Conservation (phyloP, 2,329 filamentous ascomycete genomes). For the Fusarium nisikadoi region DNA sequence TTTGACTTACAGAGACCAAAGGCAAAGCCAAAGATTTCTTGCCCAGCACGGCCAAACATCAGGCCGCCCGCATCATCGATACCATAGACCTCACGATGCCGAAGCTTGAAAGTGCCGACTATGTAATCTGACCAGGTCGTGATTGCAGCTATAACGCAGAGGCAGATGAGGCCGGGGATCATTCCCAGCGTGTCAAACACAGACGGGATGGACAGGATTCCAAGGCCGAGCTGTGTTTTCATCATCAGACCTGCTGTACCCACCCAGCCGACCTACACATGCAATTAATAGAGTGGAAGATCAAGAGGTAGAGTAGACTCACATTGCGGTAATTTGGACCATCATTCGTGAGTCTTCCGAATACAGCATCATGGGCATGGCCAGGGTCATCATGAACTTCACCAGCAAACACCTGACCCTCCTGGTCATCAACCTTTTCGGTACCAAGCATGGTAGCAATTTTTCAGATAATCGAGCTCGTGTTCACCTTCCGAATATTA, state of each 20-base stretch:
- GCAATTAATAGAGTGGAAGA: background rate
- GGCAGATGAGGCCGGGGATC: constrained; percentile 58
- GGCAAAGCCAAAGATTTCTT: constrained; percentile 52
- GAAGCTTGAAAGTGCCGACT: constrained; percentile 61
- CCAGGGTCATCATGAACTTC: constrained; percentile 8
- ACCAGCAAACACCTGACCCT: background rate
- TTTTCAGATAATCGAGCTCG: background rate
- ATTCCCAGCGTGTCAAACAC: constrained; percentile 58
- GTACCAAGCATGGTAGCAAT: background rate
- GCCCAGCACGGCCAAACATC: constrained; percentile 58
- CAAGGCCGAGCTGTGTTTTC: constrained; percentile 58
- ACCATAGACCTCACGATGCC: constrained; percentile 61
- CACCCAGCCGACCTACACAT: constrained; percentile 53
- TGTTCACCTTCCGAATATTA: background rate
- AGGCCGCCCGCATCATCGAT: constrained; percentile 63
- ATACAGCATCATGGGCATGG: constrained; percentile 33
- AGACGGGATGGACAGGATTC: constrained; percentile 59
- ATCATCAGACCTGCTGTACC: constrained; percentile 58
- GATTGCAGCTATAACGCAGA: constrained; percentile 55
- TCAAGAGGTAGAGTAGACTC: background rate
- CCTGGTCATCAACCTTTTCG: constrained; percentile 1
- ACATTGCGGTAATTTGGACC: constrained; percentile 47
- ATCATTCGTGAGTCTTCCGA: constrained; percentile 41
- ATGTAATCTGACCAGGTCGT: constrained; percentile 62
- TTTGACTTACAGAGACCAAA: constrained; percentile 49